A percentile compares a stretch with the other conserved stretches of the same genome.
Conservation (phyloP, 1,284 basidiomycete genomes). For the Megacollybia platyphylla region DNA sequence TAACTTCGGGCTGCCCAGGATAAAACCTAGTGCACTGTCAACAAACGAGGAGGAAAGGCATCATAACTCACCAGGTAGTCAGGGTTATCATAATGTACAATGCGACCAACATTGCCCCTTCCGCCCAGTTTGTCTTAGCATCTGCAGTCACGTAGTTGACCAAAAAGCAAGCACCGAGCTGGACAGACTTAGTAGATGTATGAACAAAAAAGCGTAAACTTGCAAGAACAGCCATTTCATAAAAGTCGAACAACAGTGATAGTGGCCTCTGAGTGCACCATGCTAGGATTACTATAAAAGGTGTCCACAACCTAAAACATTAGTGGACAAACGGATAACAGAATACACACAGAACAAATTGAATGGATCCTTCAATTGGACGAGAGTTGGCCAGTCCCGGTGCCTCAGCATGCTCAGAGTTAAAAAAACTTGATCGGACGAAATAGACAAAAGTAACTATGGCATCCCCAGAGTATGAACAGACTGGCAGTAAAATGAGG, state of each 20-base stretch:
- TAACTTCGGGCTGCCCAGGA: slow-evolving; percentile 13
- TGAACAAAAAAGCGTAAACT: not conserved
- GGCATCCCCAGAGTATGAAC: slow-evolving; percentile 61
- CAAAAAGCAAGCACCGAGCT: slow-evolving; percentile 51
- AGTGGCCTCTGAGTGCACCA: slow-evolving; percentile 47
- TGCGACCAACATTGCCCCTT: slow-evolving; percentile 38
- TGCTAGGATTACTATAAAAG: slow-evolving; percentile 41
- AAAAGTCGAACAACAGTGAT: slow-evolving; percentile 39
- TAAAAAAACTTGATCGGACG: slow-evolving; percentile 19
- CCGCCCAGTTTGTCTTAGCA: slow-evolving; percentile 58
- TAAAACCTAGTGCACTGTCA: not conserved
- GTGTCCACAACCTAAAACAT: slow-evolving; percentile 35
- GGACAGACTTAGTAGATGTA: slow-evolving; percentile 33
- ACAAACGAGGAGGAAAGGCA: not conserved
- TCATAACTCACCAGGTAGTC: not conserved
- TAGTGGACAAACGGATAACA: too few species aligned
- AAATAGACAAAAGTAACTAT: slow-evolving; percentile 42
- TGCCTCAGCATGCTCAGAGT: slow-evolving; percentile 20
- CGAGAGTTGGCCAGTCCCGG: slow-evolving; percentile 43
- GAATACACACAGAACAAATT: slow-evolving; percentile 33
- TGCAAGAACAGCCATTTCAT: not conserved
- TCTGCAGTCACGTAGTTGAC: slow-evolving; percentile 64
- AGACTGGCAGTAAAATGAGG: slow-evolving; percentile 50
- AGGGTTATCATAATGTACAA: slow-evolving; percentile 39
- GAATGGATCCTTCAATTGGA: slow-evolving; percentile 55